Conservation (phyloP, 2,329 filamentous ascomycete species). For the Mycocentrospora acerina region DNA sequence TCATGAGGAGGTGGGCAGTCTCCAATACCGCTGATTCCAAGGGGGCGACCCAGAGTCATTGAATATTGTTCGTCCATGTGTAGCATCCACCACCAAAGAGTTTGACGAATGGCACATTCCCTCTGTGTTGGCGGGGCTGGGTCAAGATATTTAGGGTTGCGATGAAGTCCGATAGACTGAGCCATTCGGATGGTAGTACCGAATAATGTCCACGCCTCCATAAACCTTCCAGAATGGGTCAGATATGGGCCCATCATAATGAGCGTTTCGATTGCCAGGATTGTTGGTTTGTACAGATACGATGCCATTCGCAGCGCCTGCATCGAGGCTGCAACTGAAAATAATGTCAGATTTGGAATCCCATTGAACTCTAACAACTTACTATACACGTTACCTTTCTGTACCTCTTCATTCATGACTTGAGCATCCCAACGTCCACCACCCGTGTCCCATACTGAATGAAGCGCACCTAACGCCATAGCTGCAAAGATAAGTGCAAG, state of each 20-base stretch:
- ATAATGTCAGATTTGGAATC: constrained; percentile 2
- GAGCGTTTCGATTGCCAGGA: constrained; percentile 49
- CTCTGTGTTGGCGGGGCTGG: constrained; percentile 43
- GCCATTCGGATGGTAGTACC: constrained; percentile 52
- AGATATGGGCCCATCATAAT: constrained; percentile 53
- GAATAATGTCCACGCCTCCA: constrained; percentile 54
- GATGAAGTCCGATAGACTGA: constrained; percentile 53
- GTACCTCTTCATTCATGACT: constrained; percentile 37
- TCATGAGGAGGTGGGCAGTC: constrained; percentile 51
- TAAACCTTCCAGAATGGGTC: constrained; percentile 52
- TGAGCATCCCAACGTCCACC: constrained; percentile 44
- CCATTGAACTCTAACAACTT: constrained; percentile 18
- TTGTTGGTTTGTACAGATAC: constrained; percentile 51
- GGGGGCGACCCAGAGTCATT: constrained; percentile 51
- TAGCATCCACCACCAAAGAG: constrained; percentile 56
- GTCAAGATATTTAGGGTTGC: constrained; percentile 50
- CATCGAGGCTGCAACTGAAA: constrained; percentile 51
- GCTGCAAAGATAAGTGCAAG: constrained; percentile 52
- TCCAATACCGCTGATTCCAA: constrained; percentile 53
- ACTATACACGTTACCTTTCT: constrained; percentile 50
- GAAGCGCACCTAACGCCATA: constrained; percentile 50
- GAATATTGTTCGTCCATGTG: constrained; percentile 55
- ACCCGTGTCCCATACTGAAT: constrained; percentile 47
- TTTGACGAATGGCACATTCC: constrained; percentile 47
- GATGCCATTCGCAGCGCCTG: constrained; percentile 52